phyloP scores from a whole-genome alignment of 176 grass and related monocot species.

The Ampelocalamus luodianensis region DNA sequence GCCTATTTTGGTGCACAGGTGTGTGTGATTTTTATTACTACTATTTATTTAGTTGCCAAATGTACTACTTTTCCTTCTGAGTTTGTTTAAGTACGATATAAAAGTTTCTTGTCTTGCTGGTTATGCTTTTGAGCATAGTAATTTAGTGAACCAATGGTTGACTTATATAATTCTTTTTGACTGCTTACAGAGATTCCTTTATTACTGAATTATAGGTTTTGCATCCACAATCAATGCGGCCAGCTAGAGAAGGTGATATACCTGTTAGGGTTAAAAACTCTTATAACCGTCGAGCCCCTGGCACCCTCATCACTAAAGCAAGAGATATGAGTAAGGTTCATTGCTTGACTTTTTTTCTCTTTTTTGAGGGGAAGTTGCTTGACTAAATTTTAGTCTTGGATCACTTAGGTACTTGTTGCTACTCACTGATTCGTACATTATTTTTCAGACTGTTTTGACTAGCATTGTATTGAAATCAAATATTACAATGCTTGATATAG shows the following conservation, averaged over 20 bases:
- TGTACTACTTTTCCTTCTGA: background rate
- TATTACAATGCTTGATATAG: constrained; percentile 74
- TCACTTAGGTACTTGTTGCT: background rate
- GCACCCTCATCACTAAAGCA: constrained; percentile 65
- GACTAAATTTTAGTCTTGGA: background rate
- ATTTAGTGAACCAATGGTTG: background rate
- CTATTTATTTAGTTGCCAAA: background rate
- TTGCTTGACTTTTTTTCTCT: background rate
- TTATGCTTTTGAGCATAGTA: background rate
- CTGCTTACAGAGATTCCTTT: background rate
- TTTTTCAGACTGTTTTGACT: constrained; percentile 60
- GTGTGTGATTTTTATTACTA: background rate
- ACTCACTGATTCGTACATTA: background rate
- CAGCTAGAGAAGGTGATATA: constrained; percentile 66
- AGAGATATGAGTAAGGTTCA: constrained; percentile 68
- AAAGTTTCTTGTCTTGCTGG: background rate
- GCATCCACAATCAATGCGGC: constrained; percentile 74
- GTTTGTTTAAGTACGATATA: background rate
- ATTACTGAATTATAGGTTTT: constrained; percentile 49
- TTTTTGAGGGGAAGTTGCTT: too few relatives aligned
- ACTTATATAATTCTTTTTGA: background rate
- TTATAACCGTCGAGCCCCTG: constrained; percentile 63
- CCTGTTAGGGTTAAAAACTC: constrained; percentile 69
- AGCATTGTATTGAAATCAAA: constrained; percentile 75
- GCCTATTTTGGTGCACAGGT: constrained; percentile 76